Evolutionary conservation across 1,284 basidiomycete species (phyloP), one percentile per base, ranked within the genome.

Genomic region (Naganishia sp.): DNA sequence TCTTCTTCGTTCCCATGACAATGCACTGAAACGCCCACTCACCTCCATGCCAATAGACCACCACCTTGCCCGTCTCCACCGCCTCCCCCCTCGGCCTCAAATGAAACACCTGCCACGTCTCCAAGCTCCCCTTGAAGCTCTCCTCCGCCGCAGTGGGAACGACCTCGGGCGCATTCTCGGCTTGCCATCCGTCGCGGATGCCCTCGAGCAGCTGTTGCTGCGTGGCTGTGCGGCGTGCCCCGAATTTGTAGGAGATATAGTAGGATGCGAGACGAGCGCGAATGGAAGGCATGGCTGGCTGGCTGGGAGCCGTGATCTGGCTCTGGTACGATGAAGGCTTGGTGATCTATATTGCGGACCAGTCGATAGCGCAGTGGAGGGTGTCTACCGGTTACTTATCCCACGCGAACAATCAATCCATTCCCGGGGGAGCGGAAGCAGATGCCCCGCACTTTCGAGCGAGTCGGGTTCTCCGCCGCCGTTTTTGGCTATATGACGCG

Each of bases 1-100:
- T 39, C 36, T 13, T 39, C 10, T 7, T 13, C 36, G 36, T 39
- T 13, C 13, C 36, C 3, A 3, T 7, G 36, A 39, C 36, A 13
- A 9, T 7, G 36, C 36, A 39, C 6, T n/a, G 4, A 23, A 15
- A 10, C n/a, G 48, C 5, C 21, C 6, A 48, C 56, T 59, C 56
- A 59, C 56, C 64, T 48, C 64, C 64, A 49, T 65, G 64, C 23
- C 39, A 65, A 52, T 65, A 65, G 5, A 66, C 64, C n/a, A 66
- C 52, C 43, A 66, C 64, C 44, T 66, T 66, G 10, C 39, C 42
- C 21, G 25, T 25, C 31, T 52, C 43, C 16, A 52, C 48, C 23
- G 28, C 13, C 44, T 44, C 55, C 7, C 21, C 28, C 64, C 42
- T 59, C 1, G 49, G 48, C 7, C 49, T 44, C 15, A 59, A 5